Percentiles rank a stretch among this genome's conserved stretches.
phyloP scores from a whole-genome alignment of 805 yeast species.

The Brettanomyces sp. region DNA sequence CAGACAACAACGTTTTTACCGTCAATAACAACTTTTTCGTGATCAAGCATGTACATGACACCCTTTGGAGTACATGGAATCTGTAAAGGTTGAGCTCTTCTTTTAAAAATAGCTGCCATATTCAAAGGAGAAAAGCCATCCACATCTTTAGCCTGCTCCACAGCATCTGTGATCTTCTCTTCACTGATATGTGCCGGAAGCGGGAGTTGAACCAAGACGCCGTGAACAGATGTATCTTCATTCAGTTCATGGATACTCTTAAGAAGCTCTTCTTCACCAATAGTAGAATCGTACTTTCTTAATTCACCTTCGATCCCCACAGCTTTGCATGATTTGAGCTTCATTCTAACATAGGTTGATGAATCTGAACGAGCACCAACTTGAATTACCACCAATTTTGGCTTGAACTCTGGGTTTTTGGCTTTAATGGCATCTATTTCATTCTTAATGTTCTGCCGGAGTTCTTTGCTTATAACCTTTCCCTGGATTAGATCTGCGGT shows the following conservation, averaged over 20 bases:
- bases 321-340: constrained; percentile 79
- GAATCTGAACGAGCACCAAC: constrained; percentile 90
- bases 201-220: constrained; percentile 85
- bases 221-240: constrained; percentile 70
- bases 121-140: constrained; percentile 90
- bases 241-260: constrained; percentile 55
- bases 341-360: constrained; percentile 83
- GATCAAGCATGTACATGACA: constrained; percentile 67
- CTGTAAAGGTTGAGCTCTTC: constrained; percentile 74
- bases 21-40: constrained; percentile 54
- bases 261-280: constrained; percentile 52
- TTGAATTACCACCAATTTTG: constrained; percentile 76
- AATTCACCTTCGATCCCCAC: constrained; percentile 67
- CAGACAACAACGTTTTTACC: constrained; percentile 86
- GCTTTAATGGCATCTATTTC: constrained; percentile 39
- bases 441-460: constrained; percentile 42
- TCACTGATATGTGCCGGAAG: constrained; percentile 76
- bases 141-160: constrained; percentile 78
- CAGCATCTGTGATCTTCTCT: constrained; percentile 69
- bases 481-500: constrained; percentile 45
- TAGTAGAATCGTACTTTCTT: constrained; percentile 52
- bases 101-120: constrained; percentile 83
- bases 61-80: constrained; percentile 97
- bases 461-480: constrained; percentile 36
- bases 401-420: constrained; percentile 46